Conservation (phyloP, 2,329 filamentous ascomycete species). For the Colletotrichum tabaci region DNA sequence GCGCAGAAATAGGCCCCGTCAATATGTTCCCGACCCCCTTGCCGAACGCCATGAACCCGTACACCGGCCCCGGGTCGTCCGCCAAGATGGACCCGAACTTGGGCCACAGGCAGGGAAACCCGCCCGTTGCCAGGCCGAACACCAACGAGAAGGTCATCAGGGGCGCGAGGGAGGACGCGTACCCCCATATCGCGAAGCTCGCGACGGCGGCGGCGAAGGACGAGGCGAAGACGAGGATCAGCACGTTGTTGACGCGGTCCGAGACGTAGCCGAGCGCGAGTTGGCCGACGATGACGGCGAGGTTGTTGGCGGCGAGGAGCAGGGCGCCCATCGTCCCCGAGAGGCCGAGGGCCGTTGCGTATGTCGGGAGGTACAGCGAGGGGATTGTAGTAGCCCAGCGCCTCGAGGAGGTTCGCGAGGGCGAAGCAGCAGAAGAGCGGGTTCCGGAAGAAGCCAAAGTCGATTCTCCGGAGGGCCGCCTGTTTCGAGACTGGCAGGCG, state of each 20-base stretch:
- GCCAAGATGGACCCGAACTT: constrained; percentile 48
- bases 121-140: constrained; percentile 71
- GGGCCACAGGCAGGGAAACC: constrained; percentile 46
- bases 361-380: constrained; percentile 66
- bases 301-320: constrained; percentile 63
- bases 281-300: constrained; percentile 62
- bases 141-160: constrained; percentile 66
- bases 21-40: constrained; percentile 50
- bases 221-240: constrained; percentile 58
- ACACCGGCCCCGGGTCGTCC: constrained; percentile 47
- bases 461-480: constrained; percentile 45
- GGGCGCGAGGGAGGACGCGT: constrained; percentile 59
- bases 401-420: constrained; percentile 65
- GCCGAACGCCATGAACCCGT: constrained; percentile 49
- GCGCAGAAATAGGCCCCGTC: constrained; percentile 45
- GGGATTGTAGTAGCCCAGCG: constrained; percentile 70
- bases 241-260: constrained; percentile 60
- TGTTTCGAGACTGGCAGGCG: constrained; percentile 56
- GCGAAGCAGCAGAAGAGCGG: constrained; percentile 55
- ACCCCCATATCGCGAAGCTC: constrained; percentile 69
- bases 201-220: constrained; percentile 63
- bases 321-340: constrained; percentile 60
- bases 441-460: constrained; percentile 45
- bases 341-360: constrained; percentile 58
- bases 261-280: constrained; percentile 61